Conservation (phyloP, 2,329 filamentous ascomycete species). For the Exutisphaerella laricina region DNA sequence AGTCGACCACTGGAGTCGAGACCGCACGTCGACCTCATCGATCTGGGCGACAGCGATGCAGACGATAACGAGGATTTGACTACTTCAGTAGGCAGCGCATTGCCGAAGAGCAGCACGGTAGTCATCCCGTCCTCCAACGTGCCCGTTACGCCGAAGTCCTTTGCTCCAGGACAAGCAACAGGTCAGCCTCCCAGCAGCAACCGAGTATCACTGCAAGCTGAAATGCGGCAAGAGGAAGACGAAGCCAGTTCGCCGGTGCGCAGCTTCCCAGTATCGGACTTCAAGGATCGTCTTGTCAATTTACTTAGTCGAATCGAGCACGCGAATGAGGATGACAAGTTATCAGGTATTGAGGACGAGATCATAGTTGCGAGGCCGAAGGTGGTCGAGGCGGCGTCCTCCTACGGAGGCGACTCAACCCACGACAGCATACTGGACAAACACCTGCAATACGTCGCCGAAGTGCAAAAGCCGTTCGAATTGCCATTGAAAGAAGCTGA, state of each 20-base stretch:
- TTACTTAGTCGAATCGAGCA: not conserved
- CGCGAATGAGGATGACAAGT: not conserved
- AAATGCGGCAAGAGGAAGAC: slow-evolving; percentile 17
- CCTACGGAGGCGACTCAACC: too few relatives aligned
- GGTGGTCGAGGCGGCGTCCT: too few relatives aligned
- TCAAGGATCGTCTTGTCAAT: not conserved
- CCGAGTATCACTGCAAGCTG: slow-evolving; percentile 14
- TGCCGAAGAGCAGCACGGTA: too few relatives aligned
- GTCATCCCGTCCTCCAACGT: too few relatives aligned
- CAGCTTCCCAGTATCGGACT: not conserved
- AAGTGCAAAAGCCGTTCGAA: too few relatives aligned
- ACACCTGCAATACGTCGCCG: too few relatives aligned
- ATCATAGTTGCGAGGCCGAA: too few relatives aligned
- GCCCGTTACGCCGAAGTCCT: not conserved
- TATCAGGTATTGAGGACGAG: too few relatives aligned
- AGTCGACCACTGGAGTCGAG: not conserved
- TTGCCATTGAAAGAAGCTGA: not conserved
- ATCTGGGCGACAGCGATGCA: not conserved
- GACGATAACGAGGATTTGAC: not conserved
- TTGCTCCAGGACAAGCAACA: not conserved
- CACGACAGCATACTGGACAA: not conserved
- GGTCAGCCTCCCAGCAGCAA: slow-evolving; percentile 10
- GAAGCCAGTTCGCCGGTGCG: not conserved
- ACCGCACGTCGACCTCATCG: not conserved
- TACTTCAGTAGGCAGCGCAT: too few relatives aligned